Conservation (phyloP, 1,284 basidiomycete species). For the Pascua sp. region DNA sequence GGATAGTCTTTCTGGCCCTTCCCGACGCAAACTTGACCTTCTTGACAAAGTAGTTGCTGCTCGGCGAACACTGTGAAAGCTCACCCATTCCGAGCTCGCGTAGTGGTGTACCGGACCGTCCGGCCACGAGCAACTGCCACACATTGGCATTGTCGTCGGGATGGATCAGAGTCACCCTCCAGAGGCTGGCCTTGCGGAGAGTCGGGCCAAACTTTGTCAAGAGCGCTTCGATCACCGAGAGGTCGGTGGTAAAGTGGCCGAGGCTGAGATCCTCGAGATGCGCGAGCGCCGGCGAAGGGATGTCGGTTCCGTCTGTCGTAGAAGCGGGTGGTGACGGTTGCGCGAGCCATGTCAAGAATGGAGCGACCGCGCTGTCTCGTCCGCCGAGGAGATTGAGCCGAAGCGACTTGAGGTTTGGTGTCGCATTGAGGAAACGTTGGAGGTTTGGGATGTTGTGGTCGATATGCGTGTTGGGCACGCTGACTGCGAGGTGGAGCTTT, state of each 20-base stretch:
- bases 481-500: conserved; percentile 9
- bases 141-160: too few relatives aligned
- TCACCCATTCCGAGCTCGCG: too few relatives aligned
- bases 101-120: too few relatives aligned
- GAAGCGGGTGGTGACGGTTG: background rate
- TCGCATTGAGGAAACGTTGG: background rate
- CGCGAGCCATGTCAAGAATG: background rate
- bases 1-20: background rate
- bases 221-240: background rate
- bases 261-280: background rate
- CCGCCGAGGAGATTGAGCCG: conserved; percentile 5
- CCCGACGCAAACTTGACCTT: background rate
- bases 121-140: too few relatives aligned
- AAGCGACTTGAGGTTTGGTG: conserved; percentile 8
- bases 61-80: too few relatives aligned
- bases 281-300: background rate
- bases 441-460: background rate
- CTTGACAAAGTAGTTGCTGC: background rate
- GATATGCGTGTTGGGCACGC: background rate
- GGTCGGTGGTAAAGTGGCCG: background rate
- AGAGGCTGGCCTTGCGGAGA: background rate
- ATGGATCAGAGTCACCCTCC: background rate
- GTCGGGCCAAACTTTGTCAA: background rate
- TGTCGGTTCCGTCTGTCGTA: background rate
- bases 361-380: too few relatives aligned